phyloP scores from a whole-genome alignment of 108 stramenopile species.

The Seminavis robusta region DNA sequence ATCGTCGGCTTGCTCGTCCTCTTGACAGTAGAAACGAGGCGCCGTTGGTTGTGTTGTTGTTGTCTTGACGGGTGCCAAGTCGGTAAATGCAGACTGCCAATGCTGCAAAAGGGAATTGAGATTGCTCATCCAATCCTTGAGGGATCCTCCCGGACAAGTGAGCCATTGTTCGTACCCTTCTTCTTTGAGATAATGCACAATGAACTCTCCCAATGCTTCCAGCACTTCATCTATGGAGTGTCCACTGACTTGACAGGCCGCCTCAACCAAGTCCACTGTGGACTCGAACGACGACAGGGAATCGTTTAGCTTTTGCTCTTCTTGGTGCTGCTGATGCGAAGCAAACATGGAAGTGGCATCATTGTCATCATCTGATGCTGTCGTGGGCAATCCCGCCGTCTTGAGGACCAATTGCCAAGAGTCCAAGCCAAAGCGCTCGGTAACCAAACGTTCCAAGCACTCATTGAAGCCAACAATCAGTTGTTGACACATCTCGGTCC shows the following conservation, averaged over 20 bases:
- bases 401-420: too few species aligned
- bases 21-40: slow-evolving; percentile 42
- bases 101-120: slow-evolving; percentile 36
- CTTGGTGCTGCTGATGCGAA: too few species aligned
- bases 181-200: slow-evolving; percentile 22
- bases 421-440: too few species aligned
- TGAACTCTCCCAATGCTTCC: slow-evolving; percentile 30
- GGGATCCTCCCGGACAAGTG: slow-evolving; percentile 26
- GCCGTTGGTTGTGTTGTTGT: slow-evolving; percentile 4
- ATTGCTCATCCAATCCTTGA: slow-evolving; percentile 32
- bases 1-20: slow-evolving; percentile 19
- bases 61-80: too few species aligned
- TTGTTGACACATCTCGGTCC: too few species aligned
- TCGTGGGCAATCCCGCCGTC: too few species aligned
- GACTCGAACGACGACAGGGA: too few species aligned
- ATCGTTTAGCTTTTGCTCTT: too few species aligned
- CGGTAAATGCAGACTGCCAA: slow-evolving; percentile 17
- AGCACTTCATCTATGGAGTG: slow-evolving; percentile 24
- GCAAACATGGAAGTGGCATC: too few species aligned
- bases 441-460: too few species aligned
- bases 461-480: too few species aligned
- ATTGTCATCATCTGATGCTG: too few species aligned
- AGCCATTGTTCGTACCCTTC: slow-evolving; percentile 35
- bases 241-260: slow-evolving; percentile 9
- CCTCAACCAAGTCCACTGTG: slow-evolving; percentile 29